These are phyloP conservation scores for Anacardium occidentale DNA, from an alignment of 345 rosid species.

Conservation along the genomic window DNA sequence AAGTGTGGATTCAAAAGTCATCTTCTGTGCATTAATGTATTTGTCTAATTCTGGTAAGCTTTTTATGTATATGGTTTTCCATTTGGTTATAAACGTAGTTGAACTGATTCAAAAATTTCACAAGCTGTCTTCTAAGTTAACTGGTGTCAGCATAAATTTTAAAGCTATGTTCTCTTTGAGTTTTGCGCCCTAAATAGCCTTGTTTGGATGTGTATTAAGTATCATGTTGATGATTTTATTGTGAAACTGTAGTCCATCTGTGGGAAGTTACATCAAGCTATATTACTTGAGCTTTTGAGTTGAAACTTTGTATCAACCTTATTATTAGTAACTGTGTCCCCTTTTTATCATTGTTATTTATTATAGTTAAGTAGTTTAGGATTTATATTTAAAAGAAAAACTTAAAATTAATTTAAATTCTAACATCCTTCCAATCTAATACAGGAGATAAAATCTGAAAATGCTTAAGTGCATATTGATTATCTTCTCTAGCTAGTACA, in stretches of 20 bases:
- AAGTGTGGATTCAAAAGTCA: conserved; percentile 81
- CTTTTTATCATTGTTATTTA: background rate
- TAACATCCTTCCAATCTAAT: no score
- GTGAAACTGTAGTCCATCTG: background rate
- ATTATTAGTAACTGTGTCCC: background rate
- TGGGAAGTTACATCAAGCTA: background rate
- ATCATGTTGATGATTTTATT: background rate
- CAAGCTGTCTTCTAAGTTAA: background rate
- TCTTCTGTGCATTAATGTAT: conserved; percentile 54
- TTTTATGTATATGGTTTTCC: background rate
- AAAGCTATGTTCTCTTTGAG: background rate
- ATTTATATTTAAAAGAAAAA: background rate
- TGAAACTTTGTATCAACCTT: background rate
- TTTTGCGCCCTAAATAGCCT: background rate
- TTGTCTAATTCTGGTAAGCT: conserved; percentile 35
- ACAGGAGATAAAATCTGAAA: no score
- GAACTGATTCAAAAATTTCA: background rate
- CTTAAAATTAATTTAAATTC: no score
- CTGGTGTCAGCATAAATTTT: background rate
- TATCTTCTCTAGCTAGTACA: no score
- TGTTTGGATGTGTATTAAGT: conserved; percentile 1
- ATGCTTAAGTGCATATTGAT: no score
- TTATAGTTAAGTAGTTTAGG: background rate
- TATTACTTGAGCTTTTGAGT: background rate
- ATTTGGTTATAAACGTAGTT: background rate